Percentiles rank a stretch among this genome's conserved stretches.
These are phyloP conservation scores for Aspergillus fumigatus DNA, from an alignment of 2,329 filamentous ascomycete genomes.

Conservation along the genomic window DNA sequence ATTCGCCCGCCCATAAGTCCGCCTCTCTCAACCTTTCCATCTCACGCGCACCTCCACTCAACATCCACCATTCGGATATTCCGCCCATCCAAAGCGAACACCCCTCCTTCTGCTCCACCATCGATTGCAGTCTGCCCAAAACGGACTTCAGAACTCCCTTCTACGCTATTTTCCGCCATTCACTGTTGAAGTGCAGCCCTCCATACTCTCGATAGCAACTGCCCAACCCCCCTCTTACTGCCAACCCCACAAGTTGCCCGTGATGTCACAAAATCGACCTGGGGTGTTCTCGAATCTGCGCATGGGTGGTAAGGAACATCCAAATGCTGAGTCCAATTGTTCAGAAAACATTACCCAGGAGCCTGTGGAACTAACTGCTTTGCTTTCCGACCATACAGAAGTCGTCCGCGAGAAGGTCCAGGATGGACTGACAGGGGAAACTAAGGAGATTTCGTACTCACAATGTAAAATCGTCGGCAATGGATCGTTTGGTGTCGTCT, in stretches of 20 bases:
- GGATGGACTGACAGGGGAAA: constrained; percentile 94
- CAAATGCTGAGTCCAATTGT: constrained; percentile 6
- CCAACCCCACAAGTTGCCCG: constrained; percentile 25
- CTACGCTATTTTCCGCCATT: constrained; percentile 38
- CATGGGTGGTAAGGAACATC: constrained; percentile 83
- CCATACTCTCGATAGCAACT: constrained; percentile 39
- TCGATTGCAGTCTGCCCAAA: constrained; percentile 44
- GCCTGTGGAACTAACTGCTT: constrained; percentile 10
- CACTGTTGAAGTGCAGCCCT: constrained; percentile 43
- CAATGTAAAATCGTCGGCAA: constrained; percentile 99
- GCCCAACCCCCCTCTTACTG: constrained; percentile 13
- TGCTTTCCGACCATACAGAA: constrained; percentile 53
- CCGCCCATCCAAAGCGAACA: constrained; percentile 30
- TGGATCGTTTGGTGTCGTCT: constrained; percentile 96
- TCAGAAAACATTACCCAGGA: not conserved
- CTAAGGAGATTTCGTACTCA: constrained; percentile 94
- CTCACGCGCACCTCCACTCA: constrained; percentile 28
- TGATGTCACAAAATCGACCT: constrained; percentile 88
- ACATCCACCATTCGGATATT: constrained; percentile 31
- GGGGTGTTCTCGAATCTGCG: constrained; percentile 82
- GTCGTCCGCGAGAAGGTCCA: constrained; percentile 98
- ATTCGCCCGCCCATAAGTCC: constrained; percentile 21
- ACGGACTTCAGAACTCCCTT: constrained; percentile 48
- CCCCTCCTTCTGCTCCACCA: constrained; percentile 29
- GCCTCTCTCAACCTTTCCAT: constrained; percentile 30